A percentile compares a stretch with the other conserved stretches of the same genome.
Conservation (phyloP, 2,329 filamentous ascomycete species). For the Didymella keratinophila region DNA sequence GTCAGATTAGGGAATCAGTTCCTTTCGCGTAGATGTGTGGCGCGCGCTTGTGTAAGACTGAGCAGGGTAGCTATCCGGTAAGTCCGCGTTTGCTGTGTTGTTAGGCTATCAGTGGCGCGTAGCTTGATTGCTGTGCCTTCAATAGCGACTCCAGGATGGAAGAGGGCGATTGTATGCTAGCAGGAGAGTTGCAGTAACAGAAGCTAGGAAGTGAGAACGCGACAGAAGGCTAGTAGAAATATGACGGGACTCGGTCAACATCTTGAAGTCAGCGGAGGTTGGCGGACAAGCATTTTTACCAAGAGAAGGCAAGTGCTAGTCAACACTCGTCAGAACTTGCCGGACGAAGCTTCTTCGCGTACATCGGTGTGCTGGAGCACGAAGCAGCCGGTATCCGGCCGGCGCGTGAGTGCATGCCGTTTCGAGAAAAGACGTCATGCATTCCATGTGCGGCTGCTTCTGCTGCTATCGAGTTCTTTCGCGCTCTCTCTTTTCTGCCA, state of each 20-base stretch:
- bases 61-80: constrained; percentile 3
- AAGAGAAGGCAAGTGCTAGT: constrained; percentile 8
- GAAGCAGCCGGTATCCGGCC: constrained; percentile 16
- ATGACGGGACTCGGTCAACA: constrained; percentile 6
- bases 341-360: constrained; percentile 9
- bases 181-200: background rate
- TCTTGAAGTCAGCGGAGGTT: constrained; percentile 16
- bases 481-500: background rate
- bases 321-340: background rate
- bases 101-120: constrained; percentile 6
- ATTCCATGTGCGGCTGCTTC: background rate
- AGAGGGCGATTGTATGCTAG: background rate
- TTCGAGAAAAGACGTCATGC: constrained; percentile 2
- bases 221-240: background rate
- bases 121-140: background rate
- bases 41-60: background rate
- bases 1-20: background rate
- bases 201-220: background rate
- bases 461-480: background rate
- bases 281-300: constrained; percentile 7
- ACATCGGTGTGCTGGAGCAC: constrained; percentile 7
- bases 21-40: background rate
- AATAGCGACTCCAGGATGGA: background rate
- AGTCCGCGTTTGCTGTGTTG: constrained; percentile 6
- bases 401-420: constrained; percentile 15